These are phyloP conservation scores for Aegilops sharonensis DNA, from an alignment of 176 grass and related monocot species.

Conservation along the genomic window DNA sequence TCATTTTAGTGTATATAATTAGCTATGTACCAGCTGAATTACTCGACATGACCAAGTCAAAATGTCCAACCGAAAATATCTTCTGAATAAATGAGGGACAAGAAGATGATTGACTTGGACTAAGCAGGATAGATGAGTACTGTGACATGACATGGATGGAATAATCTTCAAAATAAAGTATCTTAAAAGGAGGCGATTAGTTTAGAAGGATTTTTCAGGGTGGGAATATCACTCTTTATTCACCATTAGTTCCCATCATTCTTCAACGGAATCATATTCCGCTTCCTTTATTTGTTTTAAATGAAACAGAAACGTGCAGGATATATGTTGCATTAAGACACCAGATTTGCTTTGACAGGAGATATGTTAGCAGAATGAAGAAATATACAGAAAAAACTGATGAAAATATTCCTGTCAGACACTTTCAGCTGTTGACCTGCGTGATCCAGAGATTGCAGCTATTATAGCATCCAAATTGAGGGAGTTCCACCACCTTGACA, in stretches of 20 bases:
- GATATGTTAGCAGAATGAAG: slow-evolving; percentile 1
- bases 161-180: slow-evolving; percentile 2
- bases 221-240: slow-evolving; percentile 10
- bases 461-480: slow-evolving; percentile 65
- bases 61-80: not conserved
- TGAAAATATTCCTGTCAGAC: slow-evolving; percentile 41
- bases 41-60: not conserved
- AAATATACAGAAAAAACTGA: slow-evolving; percentile 28
- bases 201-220: not conserved
- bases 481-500: slow-evolving; percentile 86
- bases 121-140: not conserved
- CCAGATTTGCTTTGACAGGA: not conserved
- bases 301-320: not conserved
- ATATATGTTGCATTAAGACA: not conserved
- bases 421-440: slow-evolving; percentile 73
- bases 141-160: not conserved
- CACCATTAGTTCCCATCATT: not conserved
- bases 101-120: not conserved
- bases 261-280: slow-evolving; percentile 20
- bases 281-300: not conserved
- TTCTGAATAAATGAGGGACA: not conserved
- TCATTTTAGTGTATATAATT: not conserved
- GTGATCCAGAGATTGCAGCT: slow-evolving; percentile 71
- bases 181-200: not conserved
- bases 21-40: not conserved